Base-by-base conservation (phyloP, 129 eudicot genomes). In the Chrysanthemum lavandulifolium region DNA sequence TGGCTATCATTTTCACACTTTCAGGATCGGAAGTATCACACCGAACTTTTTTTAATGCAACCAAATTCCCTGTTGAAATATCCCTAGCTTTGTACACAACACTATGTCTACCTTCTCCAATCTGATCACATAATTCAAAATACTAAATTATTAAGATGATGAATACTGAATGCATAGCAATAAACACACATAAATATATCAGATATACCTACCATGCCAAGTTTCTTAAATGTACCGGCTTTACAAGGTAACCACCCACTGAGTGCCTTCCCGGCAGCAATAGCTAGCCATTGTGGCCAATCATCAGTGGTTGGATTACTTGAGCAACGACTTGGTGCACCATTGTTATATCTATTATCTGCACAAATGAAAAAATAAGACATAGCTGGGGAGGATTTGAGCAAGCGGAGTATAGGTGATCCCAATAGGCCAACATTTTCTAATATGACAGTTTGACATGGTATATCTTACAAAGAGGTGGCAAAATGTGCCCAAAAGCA, bases 271-370 rank as follows among this genome's bases (percentile, higher is more conserved):
- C 68, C 68, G 3, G 68, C 8, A 63, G 0, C 51, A 63, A 19
- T 48, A 14, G 49, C 68, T 29, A 63, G 68, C 68, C 68, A 63
- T 13, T 25, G 14, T 13, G 68, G 68, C 68, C 49, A 63, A 63
- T 29, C 8, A 63, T 63, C 15, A 31, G 14, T 6, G 19, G 23
- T 47, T 63, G 49, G 67, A 62, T 31, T 31, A 31, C 19, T 31
- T 33, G 43, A 33, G 7, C 43, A 33, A 33, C 43, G 43, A 33
- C 43, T 33, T 33, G 43, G 43, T 4, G 43, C 43, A 61, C 10
- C 6, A 10, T 31, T 13, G 13, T 14, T 29, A 63, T 33, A 29
- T 47, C 15, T 40, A 7, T 40, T 5, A 40, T 40, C 68, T 63
- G 68, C 49, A 33, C 25, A 33, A 31, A 63, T 14, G 50, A 31